Conservation (phyloP, 768 basidiomycete species). For the Trametes villosa region DNA sequence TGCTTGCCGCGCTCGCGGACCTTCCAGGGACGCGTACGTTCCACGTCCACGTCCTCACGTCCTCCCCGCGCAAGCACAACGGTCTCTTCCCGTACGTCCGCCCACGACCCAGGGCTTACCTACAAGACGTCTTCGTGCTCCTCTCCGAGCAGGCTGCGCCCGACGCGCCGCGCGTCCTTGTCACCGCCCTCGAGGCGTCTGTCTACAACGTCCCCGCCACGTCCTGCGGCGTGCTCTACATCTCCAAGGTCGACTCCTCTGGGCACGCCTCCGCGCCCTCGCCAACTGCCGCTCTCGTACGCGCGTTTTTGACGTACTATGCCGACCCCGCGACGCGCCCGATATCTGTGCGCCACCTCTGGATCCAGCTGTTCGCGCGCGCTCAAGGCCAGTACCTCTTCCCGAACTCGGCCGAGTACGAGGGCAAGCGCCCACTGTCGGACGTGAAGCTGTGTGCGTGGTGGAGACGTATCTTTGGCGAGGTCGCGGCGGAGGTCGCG, state of each 20-base stretch:
- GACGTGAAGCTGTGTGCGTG: constrained; percentile 86
- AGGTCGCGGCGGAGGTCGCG: constrained; percentile 51
- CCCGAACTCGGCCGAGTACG: constrained; percentile 76
- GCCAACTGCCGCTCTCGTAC: constrained; percentile 72
- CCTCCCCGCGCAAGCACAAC: constrained; percentile 66
- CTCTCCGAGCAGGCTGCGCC: constrained; percentile 63
- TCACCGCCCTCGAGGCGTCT: constrained; percentile 78
- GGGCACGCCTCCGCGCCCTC: constrained; percentile 69
- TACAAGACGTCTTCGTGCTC: constrained; percentile 80
- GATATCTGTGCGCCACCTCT: constrained; percentile 56
- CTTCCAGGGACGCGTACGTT: constrained; percentile 73
- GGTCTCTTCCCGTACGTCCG: constrained; percentile 76
- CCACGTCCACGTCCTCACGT: constrained; percentile 75
- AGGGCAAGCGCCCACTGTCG: constrained; percentile 71
- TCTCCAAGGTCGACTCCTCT: constrained; percentile 94
- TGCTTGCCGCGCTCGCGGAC: constrained; percentile 57
- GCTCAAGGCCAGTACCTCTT: constrained; percentile 94
- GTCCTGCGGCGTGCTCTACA: constrained; percentile 74
- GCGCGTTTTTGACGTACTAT: constrained; percentile 67
- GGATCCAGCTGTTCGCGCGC: constrained; percentile 90
- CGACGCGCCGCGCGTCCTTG: constrained; percentile 60
- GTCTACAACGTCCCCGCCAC: constrained; percentile 78
- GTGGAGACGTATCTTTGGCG: constrained; percentile 84
- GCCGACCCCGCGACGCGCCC: constrained; percentile 67
- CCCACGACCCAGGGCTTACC: constrained; percentile 64